These are phyloP conservation scores for Aspergillus transmontanensis DNA, from an alignment of 2,329 filamentous ascomycete genomes.

Conservation along the genomic window DNA sequence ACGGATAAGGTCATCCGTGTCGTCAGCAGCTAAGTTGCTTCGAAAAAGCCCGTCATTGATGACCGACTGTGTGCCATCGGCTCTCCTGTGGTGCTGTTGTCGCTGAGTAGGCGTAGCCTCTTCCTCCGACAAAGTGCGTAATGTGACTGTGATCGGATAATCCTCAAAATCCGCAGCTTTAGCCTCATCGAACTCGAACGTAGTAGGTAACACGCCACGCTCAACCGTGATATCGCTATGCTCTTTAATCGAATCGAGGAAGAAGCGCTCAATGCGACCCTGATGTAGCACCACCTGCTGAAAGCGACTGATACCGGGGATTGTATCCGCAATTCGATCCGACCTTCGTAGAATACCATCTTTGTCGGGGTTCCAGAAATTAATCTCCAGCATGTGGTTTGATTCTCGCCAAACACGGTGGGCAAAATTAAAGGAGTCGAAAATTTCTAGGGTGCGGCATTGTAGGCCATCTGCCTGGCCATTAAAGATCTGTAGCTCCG, in stretches of 20 bases:
- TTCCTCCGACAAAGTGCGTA: slow-evolving; percentile 61
- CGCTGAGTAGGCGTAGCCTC: slow-evolving; percentile 48
- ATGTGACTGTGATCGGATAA: slow-evolving; percentile 63
- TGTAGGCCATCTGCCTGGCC: slow-evolving; percentile 59
- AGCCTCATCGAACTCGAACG: slow-evolving; percentile 56
- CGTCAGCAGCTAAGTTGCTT: slow-evolving; percentile 61
- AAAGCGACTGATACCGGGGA: slow-evolving; percentile 63
- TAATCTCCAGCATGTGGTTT: neutral
- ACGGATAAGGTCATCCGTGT: slow-evolving; percentile 56
- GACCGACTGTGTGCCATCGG: slow-evolving; percentile 30
- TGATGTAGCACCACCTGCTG: slow-evolving; percentile 71
- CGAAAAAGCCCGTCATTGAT: slow-evolving; percentile 60
- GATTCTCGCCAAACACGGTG: neutral
- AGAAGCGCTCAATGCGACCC: slow-evolving; percentile 69
- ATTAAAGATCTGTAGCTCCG: slow-evolving; percentile 15
- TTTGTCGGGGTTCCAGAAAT: slow-evolving; percentile 59
- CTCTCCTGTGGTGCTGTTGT: slow-evolving; percentile 43
- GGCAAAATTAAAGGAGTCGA: slow-evolving; percentile 1
- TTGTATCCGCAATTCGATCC: slow-evolving; percentile 65
- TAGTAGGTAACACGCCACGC: slow-evolving; percentile 60
- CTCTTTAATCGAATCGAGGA: slow-evolving; percentile 62
- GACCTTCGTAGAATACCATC: slow-evolving; percentile 60
- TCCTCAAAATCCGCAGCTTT: slow-evolving; percentile 50
- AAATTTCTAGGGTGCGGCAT: slow-evolving; percentile 62
- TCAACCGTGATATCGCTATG: slow-evolving; percentile 60